Conservation (phyloP, 192 early-diverging fungal species). For the Rhizophagus prolifer region DNA sequence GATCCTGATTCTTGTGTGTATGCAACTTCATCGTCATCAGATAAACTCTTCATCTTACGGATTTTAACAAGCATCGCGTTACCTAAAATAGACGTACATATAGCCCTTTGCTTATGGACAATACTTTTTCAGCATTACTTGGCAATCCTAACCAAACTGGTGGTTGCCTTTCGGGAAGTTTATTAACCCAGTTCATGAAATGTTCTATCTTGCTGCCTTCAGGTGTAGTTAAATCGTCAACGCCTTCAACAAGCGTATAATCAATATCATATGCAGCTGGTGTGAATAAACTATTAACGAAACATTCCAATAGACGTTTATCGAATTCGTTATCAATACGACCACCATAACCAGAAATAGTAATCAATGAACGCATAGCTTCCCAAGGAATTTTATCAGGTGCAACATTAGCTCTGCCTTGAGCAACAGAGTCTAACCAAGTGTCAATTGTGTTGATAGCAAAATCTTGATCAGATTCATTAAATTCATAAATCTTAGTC, state of each 20-base stretch:
- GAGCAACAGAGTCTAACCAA: slow-evolving; percentile 84
- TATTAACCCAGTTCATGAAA: slow-evolving; percentile 86
- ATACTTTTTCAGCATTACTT: slow-evolving; percentile 86
- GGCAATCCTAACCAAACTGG: slow-evolving; percentile 98
- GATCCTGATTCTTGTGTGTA: slow-evolving; percentile 38
- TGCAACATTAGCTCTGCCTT: slow-evolving; percentile 84
- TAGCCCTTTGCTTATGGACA: slow-evolving; percentile 84
- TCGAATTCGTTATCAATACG: slow-evolving; percentile 94
- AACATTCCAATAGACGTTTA: slow-evolving; percentile 79
- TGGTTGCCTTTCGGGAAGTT: slow-evolving; percentile 87
- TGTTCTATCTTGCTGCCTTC: slow-evolving; percentile 84
- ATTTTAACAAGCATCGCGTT: slow-evolving; percentile 78
- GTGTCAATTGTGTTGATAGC: slow-evolving; percentile 83
- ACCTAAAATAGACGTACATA: too few relatives aligned
- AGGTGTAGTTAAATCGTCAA: slow-evolving; percentile 63
- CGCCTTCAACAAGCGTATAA: slow-evolving; percentile 62
- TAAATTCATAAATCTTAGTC: slow-evolving; percentile 97
- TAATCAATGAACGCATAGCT: slow-evolving; percentile 83
- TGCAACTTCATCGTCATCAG: slow-evolving; percentile 78
- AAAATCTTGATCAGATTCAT: slow-evolving; percentile 95
- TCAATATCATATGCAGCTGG: slow-evolving; percentile 77
- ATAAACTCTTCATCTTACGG: slow-evolving; percentile 76
- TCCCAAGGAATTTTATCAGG: slow-evolving; percentile 97
- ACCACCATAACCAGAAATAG: slow-evolving; percentile 93
- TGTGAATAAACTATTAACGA: slow-evolving; percentile 82